Evolutionary conservation across 164 flowering plant genomes (phyloP).

Genomic region (Tinospora cordifolia): DNA sequence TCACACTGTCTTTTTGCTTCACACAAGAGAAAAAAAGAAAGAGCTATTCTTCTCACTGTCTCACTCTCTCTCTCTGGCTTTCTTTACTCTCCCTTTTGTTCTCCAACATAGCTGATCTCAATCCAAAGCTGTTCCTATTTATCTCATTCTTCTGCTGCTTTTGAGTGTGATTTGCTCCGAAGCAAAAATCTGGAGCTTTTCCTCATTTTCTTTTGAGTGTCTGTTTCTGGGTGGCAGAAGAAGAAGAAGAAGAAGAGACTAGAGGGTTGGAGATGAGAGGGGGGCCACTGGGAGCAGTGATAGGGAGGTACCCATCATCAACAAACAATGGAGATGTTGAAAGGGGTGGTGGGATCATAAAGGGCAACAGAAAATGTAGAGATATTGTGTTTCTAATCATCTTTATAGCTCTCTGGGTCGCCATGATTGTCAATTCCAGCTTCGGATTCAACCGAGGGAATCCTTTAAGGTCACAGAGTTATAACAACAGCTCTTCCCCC

Average conservation of each 20-base stretch:
- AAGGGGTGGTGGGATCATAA: slow-evolving; percentile 54
- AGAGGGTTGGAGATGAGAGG: slow-evolving; percentile 36
- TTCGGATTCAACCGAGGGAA: slow-evolving; percentile 85
- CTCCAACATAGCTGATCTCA: not conserved
- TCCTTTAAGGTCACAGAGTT: slow-evolving; percentile 56
- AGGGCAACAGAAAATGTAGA: slow-evolving; percentile 86
- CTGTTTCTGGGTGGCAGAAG: not conserved
- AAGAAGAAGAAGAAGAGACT: not conserved
- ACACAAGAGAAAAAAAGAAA: not conserved
- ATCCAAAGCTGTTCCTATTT: not conserved
- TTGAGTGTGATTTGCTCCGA: not conserved
- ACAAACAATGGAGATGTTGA: slow-evolving; percentile 47
- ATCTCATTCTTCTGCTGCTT: not conserved
- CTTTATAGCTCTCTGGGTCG: slow-evolving; percentile 89
- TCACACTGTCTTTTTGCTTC: not conserved
- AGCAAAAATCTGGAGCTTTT: not conserved
- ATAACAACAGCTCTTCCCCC: not conserved
- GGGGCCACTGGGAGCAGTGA: slow-evolving; percentile 70
- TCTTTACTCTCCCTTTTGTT: not conserved
- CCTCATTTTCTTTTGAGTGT: not conserved
- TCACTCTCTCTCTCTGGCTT: not conserved
- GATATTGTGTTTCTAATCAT: slow-evolving; percentile 70
- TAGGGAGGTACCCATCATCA: slow-evolving; percentile 60
- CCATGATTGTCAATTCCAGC: slow-evolving; percentile 96
- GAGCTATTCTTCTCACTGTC: not conserved